Percentiles rank a stretch among this genome's conserved stretches.
phyloP scores from a whole-genome alignment of 805 yeast species.

The Starmerella riodocensis region DNA sequence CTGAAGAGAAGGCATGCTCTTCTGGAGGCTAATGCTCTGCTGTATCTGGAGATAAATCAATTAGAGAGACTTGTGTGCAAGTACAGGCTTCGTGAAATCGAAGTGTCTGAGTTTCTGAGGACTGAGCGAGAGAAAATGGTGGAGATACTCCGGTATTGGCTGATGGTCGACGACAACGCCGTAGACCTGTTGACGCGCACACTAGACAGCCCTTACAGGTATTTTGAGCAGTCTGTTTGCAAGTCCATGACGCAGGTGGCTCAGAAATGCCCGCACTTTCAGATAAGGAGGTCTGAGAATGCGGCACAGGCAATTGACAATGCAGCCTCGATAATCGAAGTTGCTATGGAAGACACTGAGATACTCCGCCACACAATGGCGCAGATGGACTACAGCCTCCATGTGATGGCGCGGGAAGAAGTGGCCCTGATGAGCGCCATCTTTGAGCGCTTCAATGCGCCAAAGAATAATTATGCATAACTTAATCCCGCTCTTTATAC shows the following conservation, averaged over 20 bases:
- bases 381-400: too few relatives aligned
- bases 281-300: neutral
- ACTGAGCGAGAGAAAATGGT: neutral
- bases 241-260: neutral
- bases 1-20: too few relatives aligned
- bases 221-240: neutral
- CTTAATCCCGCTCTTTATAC: too few relatives aligned
- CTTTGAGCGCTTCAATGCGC: too few relatives aligned
- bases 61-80: neutral
- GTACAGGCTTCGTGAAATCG: neutral
- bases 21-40: too few relatives aligned
- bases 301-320: conserved; percentile 4
- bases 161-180: neutral
- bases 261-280: neutral
- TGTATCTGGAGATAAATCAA: too few relatives aligned
- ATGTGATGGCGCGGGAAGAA: too few relatives aligned
- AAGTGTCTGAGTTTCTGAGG: neutral
- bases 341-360: conserved; percentile 1
- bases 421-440: too few relatives aligned
- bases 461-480: too few relatives aligned
- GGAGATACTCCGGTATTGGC: neutral
- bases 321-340: conserved; percentile 3
- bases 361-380: too few relatives aligned
- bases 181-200: neutral
- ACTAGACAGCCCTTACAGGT: neutral